These are phyloP conservation scores for Starmera pachycereana DNA, from an alignment of 805 yeast species.

Conservation along the genomic window DNA sequence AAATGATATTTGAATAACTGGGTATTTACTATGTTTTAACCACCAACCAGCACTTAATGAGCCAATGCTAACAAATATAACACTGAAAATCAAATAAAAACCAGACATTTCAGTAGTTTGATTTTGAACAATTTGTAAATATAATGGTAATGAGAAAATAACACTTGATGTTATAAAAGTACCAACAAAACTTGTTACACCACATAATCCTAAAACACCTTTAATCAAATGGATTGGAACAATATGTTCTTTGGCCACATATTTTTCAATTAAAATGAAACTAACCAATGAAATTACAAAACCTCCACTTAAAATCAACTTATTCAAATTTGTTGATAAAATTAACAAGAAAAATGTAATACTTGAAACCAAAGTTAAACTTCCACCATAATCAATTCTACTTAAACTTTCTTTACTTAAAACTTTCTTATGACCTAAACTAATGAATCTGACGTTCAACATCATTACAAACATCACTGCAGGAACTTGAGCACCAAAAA, in stretches of 20 bases:
- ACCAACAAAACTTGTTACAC: slow-evolving; percentile 9
- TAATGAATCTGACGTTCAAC: slow-evolving; percentile 12
- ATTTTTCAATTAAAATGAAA: slow-evolving; percentile 26
- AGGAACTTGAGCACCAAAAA: slow-evolving; percentile 29
- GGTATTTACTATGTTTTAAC: slow-evolving; percentile 1
- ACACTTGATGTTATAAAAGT: not conserved
- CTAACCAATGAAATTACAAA: slow-evolving; percentile 4
- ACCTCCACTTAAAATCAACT: not conserved
- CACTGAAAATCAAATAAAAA: slow-evolving; percentile 24
- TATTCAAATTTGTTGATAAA: slow-evolving; percentile 15
- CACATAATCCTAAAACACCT: slow-evolving; percentile 25
- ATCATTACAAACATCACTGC: slow-evolving; percentile 16
- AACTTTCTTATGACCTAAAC: slow-evolving; percentile 2
- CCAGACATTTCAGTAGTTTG: slow-evolving; percentile 25
- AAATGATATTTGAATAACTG: not conserved
- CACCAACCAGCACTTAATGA: slow-evolving; percentile 24
- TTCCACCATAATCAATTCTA: slow-evolving; percentile 29
- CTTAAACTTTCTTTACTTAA: slow-evolving; percentile 19
- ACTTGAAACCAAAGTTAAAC: slow-evolving; percentile 20
- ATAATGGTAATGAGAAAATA: not conserved
- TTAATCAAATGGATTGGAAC: slow-evolving; percentile 25
- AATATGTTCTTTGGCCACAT: slow-evolving; percentile 24
- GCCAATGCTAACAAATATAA: slow-evolving; percentile 11
- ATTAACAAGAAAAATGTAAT: slow-evolving; percentile 22
- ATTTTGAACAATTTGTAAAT: slow-evolving; percentile 28